phyloP scores from a whole-genome alignment of 208 protist species.

The Leishmania amazonensis region DNA sequence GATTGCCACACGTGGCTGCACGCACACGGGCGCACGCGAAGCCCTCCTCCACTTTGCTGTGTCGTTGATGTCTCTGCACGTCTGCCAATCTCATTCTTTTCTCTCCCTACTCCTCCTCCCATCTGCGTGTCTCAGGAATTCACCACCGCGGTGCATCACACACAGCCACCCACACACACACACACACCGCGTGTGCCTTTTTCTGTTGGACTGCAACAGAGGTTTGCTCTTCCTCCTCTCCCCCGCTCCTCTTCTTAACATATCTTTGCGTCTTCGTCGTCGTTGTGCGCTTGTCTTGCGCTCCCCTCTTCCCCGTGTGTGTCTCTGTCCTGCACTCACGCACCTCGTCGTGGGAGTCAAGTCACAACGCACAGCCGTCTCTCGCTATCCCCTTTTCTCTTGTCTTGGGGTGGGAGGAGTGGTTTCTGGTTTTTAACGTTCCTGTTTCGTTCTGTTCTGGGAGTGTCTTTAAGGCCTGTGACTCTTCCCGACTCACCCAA shows the following conservation, averaged over 20 bases:
- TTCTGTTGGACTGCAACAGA: not conserved
- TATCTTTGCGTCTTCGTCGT: not conserved
- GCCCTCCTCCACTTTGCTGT: not conserved
- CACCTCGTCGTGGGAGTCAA: too few species aligned
- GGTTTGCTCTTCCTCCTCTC: not conserved
- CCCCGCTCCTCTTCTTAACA: not conserved
- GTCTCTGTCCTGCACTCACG: too few species aligned
- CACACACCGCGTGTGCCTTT: not conserved
- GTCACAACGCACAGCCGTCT: too few species aligned
- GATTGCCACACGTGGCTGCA: not conserved
- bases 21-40: not conserved
- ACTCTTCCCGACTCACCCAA: too few species aligned
- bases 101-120: not conserved
- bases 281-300: too few species aligned
- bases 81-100: not conserved
- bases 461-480: too few species aligned
- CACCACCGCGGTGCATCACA: not conserved
- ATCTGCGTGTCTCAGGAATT: not conserved
- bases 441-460: too few species aligned
- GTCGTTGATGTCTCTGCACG: not conserved
- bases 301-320: too few species aligned
- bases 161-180: not conserved
- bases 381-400: too few species aligned
- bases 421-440: too few species aligned
- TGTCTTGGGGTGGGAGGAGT: too few species aligned